A percentile compares a stretch with the other conserved stretches of the same genome.
phyloP scores from a whole-genome alignment of 495 filamentous ascomycete species.

The Penicillium taxi region DNA sequence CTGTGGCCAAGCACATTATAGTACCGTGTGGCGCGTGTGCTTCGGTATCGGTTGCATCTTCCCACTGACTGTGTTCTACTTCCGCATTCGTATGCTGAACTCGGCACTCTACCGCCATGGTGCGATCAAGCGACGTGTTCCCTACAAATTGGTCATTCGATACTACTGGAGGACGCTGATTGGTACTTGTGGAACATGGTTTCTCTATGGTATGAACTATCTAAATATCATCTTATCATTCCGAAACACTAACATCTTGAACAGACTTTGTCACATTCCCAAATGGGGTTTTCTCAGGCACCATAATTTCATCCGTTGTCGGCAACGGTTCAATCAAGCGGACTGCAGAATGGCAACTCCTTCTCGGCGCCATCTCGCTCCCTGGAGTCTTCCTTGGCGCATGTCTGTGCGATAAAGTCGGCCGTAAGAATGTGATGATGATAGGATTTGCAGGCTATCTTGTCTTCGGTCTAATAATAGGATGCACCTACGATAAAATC shows the following conservation, averaged over 20 bases:
- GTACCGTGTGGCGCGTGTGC: conserved; percentile 44
- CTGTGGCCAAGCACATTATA: conserved; percentile 31
- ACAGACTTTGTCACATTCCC: conserved; percentile 37
- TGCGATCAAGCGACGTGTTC: conserved; percentile 39
- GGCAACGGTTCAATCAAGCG: conserved; percentile 26
- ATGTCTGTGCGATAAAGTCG: conserved; percentile 36
- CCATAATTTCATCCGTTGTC: conserved; percentile 40
- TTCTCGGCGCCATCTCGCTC: conserved; percentile 38
- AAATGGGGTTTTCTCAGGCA: conserved; percentile 43
- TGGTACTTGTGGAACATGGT: conserved; percentile 44
- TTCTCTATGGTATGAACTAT: conserved; percentile 43
- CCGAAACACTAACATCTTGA: background rate
- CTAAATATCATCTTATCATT: background rate
- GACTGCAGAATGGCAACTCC: conserved; percentile 43
- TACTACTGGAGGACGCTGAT: conserved; percentile 45
- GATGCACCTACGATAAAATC: conserved; percentile 39
- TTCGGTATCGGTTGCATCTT: conserved; percentile 46
- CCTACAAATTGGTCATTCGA: conserved; percentile 35
- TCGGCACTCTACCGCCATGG: conserved; percentile 42
- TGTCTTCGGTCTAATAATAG: conserved; percentile 46
- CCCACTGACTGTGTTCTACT: conserved; percentile 45
- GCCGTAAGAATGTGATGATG: conserved; percentile 47
- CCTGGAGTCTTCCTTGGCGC: conserved; percentile 47
- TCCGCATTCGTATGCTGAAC: conserved; percentile 46
- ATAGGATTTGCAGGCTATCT: conserved; percentile 45